Base-by-base conservation (phyloP, 2,329 filamentous ascomycete genomes). In the Hymenotorrendiella dingleyae region DNA sequence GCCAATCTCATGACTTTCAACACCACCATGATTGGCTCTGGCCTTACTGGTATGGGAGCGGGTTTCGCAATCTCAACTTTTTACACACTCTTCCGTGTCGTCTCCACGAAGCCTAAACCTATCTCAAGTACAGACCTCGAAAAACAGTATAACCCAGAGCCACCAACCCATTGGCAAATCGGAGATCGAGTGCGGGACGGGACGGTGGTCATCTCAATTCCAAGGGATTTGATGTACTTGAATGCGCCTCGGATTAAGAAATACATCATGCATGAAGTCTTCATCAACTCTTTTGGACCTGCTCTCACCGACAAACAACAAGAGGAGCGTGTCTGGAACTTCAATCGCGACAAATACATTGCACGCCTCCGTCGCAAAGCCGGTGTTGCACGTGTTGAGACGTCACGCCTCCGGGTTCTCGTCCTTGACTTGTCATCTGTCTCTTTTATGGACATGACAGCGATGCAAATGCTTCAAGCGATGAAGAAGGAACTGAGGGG, bases 1-100 rank as follows among this genome's bases (percentile, higher is more conserved):
- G 72, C 76, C 1, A 71, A 74, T 21, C 78, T 81, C 72, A 66
- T 83, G 22, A 71, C 78, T 4, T 76, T 83, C 53, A 82, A 79
- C 73, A 66, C 82, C 3, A 78, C 77, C 0, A 69, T 83, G 8
- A 80, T 82, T 52, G 71, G 74, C 2, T 74, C 71, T 0, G 76
- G 74, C 1, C 76, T 81, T 51, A 67, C 76, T 26, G 80, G 79
- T 9, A 39, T 53, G n/a, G 40, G 35, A 5, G 17, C 36, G 2
- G 47, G 47, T 8, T 5, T 54, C 12, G 16, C 36, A 14, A 47
- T 53, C 36, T 46, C 47, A 40, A 29, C 45, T n/a, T 8, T 43
- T 19, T 52, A 52, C 29, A 53, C 49, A 3, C 17, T 52, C 14
- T 33, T 54, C 32, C 47, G 50, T 16, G 21, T 43, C 19, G 50